phyloP scores from a whole-genome alignment of 1,139 yeast species.

The Meyerozyma guilliermondii region DNA sequence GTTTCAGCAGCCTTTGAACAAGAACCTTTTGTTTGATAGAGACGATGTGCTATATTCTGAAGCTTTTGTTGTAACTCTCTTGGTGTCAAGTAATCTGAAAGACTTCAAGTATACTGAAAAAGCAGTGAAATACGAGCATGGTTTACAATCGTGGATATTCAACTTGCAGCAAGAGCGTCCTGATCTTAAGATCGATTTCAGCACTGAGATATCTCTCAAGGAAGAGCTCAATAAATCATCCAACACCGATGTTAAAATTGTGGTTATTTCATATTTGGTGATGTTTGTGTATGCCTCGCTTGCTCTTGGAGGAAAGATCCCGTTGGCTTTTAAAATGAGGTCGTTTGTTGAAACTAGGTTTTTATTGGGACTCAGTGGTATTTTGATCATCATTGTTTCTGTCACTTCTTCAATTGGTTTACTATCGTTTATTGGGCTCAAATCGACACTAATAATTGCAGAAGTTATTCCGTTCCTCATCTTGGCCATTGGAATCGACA shows the following conservation, averaged over 20 bases:
- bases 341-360: slow-evolving; percentile 59
- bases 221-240: slow-evolving; percentile 80
- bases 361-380: slow-evolving; percentile 75
- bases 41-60: slow-evolving; percentile 52
- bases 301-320: slow-evolving; percentile 63
- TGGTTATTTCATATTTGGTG: slow-evolving; percentile 69
- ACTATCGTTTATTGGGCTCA: slow-evolving; percentile 69
- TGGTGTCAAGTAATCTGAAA: slow-evolving; percentile 39
- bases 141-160: slow-evolving; percentile 52
- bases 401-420: slow-evolving; percentile 79
- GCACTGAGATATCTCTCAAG: slow-evolving; percentile 77
- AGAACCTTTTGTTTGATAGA: slow-evolving; percentile 55
- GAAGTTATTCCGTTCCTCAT: slow-evolving; percentile 96
- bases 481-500: slow-evolving; percentile 92
- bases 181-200: slow-evolving; percentile 65
- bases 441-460: slow-evolving; percentile 87
- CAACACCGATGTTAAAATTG: slow-evolving; percentile 70
- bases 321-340: slow-evolving; percentile 16
- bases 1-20: slow-evolving; percentile 85
- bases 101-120: slow-evolving; percentile 31
- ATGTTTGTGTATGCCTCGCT: slow-evolving; percentile 89
- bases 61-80: slow-evolving; percentile 73
- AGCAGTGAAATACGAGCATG: slow-evolving; percentile 62
- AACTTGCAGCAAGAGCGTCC: slow-evolving; percentile 37
- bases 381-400: slow-evolving; percentile 71